A percentile compares a stretch with the other conserved stretches of the same genome.
phyloP scores from a whole-genome alignment of 768 basidiomycete species.

The Dendrothele bispora region DNA sequence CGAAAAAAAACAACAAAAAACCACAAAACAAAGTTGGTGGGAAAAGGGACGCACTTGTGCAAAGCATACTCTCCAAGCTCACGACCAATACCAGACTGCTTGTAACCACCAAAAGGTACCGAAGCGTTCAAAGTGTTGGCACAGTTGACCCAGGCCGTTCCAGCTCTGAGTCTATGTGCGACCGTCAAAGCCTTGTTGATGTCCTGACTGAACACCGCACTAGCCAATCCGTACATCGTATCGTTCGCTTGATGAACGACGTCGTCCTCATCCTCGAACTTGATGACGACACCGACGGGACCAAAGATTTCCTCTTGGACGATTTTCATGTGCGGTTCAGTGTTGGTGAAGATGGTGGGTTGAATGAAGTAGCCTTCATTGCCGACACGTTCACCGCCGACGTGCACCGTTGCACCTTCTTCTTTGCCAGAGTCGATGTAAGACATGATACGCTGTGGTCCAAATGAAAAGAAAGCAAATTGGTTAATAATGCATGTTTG shows the following conservation, averaged over 20 bases:
- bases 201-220: slow-evolving; percentile 73
- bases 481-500: background rate
- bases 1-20: slow-evolving; percentile 7
- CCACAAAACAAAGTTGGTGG: background rate
- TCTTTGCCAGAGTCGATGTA: slow-evolving; percentile 78
- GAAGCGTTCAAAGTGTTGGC: slow-evolving; percentile 42
- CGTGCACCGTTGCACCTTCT: slow-evolving; percentile 65
- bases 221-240: slow-evolving; percentile 75
- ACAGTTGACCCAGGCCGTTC: slow-evolving; percentile 59
- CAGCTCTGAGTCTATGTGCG: slow-evolving; percentile 66
- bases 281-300: slow-evolving; percentile 74
- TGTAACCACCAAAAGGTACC: slow-evolving; percentile 72
- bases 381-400: slow-evolving; percentile 58
- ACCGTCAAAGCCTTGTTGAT: slow-evolving; percentile 62
- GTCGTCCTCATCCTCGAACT: slow-evolving; percentile 69
- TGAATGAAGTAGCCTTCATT: slow-evolving; percentile 65
- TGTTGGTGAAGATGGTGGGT: slow-evolving; percentile 76
- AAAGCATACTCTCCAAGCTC: slow-evolving; percentile 69
- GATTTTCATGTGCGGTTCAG: slow-evolving; percentile 70
- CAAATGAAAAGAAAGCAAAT: background rate
- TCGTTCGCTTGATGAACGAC: slow-evolving; percentile 69
- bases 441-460: slow-evolving; percentile 65
- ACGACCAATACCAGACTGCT: slow-evolving; percentile 71
- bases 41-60: slow-evolving; percentile 38
- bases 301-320: slow-evolving; percentile 79